Base-by-base conservation (phyloP, 176 grass and related monocot genomes). In the Musa troglodytarum region DNA sequence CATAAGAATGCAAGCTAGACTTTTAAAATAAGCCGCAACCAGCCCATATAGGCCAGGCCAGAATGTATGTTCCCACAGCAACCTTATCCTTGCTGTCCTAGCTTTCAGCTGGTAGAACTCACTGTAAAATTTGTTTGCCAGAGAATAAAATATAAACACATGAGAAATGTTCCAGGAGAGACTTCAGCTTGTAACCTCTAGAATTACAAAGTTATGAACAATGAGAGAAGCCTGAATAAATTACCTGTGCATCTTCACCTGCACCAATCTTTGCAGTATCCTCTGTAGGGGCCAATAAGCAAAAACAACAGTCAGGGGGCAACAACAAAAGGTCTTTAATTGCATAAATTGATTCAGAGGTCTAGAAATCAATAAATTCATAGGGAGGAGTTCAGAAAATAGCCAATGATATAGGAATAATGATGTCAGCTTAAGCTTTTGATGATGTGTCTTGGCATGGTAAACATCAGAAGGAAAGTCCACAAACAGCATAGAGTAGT, bases 1-100 rank as follows among this genome's bases (percentile, higher is more conserved):
- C 57, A 61, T 61, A 61, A 61, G 16, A 61, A 61, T 61, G 57
- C 17, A 61, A 61, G 57, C 57, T 61, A 61, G 57, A 61, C 57
- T 61, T 61, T n/a, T 15, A 61, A 43, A 43, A 61, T 61, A 21
- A 61, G 17, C 57, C 1, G 57, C 57, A 61, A 61, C 57, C 57
- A 61, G 57, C 57, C 57, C 19, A 61, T 61, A 21, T 61, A 61
- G 6, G 57, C 57, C 57, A 61, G 6, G 57, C 57, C 57, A 61
- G 17, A 6, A 61, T 61, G 57, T n/a, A 61, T 19, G n/a, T 61
- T 43, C 34, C 34, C 34, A 21, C 19, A 61, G 57, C 9, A n/a
- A 17, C 17, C 7, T 61, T 61, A 61, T 61, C 57, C 19, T 20
- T 61, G 57, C 57, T n/a, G 57, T 19, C 57, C 0, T 61, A 17